phyloP scores from a whole-genome alignment of 495 filamentous ascomycete genomes.

The Daldinia loculata region DNA sequence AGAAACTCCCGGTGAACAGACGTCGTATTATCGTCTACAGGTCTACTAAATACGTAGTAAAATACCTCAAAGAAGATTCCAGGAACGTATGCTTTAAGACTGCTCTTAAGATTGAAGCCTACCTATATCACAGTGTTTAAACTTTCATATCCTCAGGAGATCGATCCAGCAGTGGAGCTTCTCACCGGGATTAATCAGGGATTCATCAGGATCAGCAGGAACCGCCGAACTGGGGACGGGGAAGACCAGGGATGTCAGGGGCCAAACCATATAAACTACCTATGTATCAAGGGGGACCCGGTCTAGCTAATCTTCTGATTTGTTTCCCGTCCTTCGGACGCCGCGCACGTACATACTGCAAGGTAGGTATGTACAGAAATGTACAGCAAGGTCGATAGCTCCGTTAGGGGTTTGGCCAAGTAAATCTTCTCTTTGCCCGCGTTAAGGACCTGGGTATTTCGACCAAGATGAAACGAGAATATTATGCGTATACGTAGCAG shows the following conservation, averaged over 20 bases:
- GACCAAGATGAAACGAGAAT: constrained; percentile 3
- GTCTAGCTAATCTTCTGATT: constrained; percentile 25
- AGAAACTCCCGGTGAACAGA: neutral
- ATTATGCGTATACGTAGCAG: neutral
- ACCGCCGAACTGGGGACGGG: constrained; percentile 40
- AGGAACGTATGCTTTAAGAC: neutral
- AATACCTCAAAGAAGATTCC: neutral
- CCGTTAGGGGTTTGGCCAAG: constrained; percentile 1
- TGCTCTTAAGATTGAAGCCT: neutral
- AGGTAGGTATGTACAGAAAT: too few relatives aligned
- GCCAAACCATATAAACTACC: neutral
- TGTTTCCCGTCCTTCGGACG: constrained; percentile 22
- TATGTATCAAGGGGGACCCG: constrained; percentile 6
- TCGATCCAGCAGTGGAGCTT: constrained; percentile 28
- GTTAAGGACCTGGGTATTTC: neutral
- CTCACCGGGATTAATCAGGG: constrained; percentile 8
- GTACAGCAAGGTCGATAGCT: too few relatives aligned
- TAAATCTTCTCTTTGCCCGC: neutral
- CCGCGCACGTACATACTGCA: neutral
- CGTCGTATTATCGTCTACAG: neutral
- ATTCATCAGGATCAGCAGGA: constrained; percentile 42
- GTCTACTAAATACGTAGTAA: neutral
- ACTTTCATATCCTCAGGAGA: constrained; percentile 25
- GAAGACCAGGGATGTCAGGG: constrained; percentile 27
- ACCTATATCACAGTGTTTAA: constrained; percentile 27